Evolutionary conservation across 192 early-diverging fungal species (phyloP), one percentile per base, ranked within the genome.

Genomic region (Backusella liffmaniae): DNA sequence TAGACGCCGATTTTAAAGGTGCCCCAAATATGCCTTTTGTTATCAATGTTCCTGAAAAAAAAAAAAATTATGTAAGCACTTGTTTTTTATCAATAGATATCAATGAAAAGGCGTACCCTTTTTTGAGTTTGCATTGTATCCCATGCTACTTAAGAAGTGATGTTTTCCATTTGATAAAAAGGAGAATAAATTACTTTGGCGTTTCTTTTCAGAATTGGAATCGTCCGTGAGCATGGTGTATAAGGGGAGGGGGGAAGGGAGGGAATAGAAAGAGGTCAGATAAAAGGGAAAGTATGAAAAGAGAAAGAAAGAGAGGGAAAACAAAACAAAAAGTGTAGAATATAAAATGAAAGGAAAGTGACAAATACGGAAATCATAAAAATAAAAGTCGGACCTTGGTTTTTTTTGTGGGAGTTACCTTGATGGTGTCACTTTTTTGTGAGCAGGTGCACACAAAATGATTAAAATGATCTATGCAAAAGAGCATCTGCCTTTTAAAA

Each of bases 1-100:
- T 44, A 32, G 77, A 66, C 15, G 72, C 77, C 35, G 76, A 73
- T 77, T 77, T 72, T 10, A 79, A 56, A n/a, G 78, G 73, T 7
- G 73, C 73, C n/a, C 78, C 78, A 71, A 79, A 79, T 21, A 79
- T 75, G 6, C 78, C 74, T 66, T 67, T 70, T 9, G 62, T 56
- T 35, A 51, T 62, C 66, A 46, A 37, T 30, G 69, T 29, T 18
- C 49, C 67, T 76, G 29, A 13, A 59, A 44, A 71, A 44, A 44
- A 71, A 44, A 66, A 74, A 39, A 34, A 18, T n/a, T 0, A 10
- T 18, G 21, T 56, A 23, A 23, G 21, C 4, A 36, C 18, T 36
- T 32, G 32, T 37, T 67, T 39, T 67, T 34, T 46, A 75, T 67
- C 13, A n/a, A 18, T 23, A 44, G 37, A 67, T 49, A 18, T 62